Conservation (phyloP, 2,329 filamentous ascomycete genomes). For the Pseudonectria foliicola region DNA sequence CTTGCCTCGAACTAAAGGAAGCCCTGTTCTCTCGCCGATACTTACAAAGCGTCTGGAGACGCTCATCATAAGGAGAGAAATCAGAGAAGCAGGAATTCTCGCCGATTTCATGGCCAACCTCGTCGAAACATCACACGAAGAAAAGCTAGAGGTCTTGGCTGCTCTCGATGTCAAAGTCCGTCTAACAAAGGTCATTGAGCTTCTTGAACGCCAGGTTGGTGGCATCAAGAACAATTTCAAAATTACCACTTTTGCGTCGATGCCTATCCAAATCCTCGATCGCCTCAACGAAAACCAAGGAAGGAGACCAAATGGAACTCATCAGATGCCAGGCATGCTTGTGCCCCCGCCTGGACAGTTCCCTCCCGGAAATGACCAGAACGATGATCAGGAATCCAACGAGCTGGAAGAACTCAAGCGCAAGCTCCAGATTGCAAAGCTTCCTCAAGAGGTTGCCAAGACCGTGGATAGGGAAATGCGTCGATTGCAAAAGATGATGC, state of each 20-base stretch:
- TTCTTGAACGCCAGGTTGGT: conserved; percentile 75
- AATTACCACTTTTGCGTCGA: conserved; percentile 69
- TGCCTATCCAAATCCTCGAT: conserved; percentile 54
- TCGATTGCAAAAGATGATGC: conserved; percentile 88
- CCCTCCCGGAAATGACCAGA: conserved; percentile 41
- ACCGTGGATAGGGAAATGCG: conserved; percentile 86
- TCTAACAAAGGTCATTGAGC: conserved; percentile 72
- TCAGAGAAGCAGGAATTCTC: conserved; percentile 74
- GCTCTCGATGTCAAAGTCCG: conserved; percentile 71
- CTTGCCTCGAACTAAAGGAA: conserved; percentile 60
- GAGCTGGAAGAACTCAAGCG: conserved; percentile 90
- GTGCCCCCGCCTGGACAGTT: conserved; percentile 26
- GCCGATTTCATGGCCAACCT: conserved; percentile 98
- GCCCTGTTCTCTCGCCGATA: conserved; percentile 68
- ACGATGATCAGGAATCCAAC: conserved; percentile 74
- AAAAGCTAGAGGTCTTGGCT: conserved; percentile 83
- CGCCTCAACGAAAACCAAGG: conserved; percentile 38
- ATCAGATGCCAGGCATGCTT: conserved; percentile 35
- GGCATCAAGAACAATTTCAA: conserved; percentile 82
- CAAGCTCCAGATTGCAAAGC: conserved; percentile 71
- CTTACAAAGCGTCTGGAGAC: conserved; percentile 79
- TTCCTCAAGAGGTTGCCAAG: conserved; percentile 79
- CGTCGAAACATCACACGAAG: conserved; percentile 78
- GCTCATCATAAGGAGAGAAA: conserved; percentile 75
- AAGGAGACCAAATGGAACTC: conserved; percentile 23